Evolutionary conservation across 306 rosid genomes (phyloP).

Genomic region (Casuarina equisetifolia): DNA sequence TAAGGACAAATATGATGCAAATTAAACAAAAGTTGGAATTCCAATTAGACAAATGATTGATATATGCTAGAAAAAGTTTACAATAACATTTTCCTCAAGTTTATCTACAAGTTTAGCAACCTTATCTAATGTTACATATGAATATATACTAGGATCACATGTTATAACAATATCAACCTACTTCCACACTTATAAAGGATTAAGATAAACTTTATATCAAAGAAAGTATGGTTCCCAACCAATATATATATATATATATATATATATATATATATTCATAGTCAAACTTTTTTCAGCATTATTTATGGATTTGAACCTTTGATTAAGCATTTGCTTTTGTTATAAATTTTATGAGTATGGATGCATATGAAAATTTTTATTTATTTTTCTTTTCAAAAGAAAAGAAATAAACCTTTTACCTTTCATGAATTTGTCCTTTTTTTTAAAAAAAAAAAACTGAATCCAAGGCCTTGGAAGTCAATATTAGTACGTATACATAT

Average conservation of each 20-base stretch:
- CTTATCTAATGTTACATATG: slow-evolving; percentile 90
- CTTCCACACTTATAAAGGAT: slow-evolving; percentile 87
- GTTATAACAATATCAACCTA: slow-evolving; percentile 98
- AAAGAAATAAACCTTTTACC: not conserved
- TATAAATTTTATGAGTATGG: not conserved
- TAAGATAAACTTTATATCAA: slow-evolving; percentile 10
- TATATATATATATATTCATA: not conserved
- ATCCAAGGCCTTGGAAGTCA: slow-evolving; percentile 14
- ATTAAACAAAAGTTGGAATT: slow-evolving; percentile 13
- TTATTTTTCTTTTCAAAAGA: not conserved
- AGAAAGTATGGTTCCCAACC: not conserved
- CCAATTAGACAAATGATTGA: not conserved
- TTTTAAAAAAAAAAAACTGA: not conserved
- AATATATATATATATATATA: not conserved
- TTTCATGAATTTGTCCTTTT: slow-evolving; percentile 13
- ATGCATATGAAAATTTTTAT: not conserved
- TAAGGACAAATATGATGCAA: slow-evolving; percentile 20
- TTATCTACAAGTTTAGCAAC: slow-evolving; percentile 93
- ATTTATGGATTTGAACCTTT: too few species aligned
- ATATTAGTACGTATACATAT: slow-evolving; percentile 14
- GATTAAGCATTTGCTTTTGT: not conserved
- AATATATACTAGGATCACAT: slow-evolving; percentile 80
- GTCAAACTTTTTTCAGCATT: not conserved
- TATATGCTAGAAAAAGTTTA: too few species aligned
- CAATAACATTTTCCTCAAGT: not conserved